A percentile compares a stretch with the other conserved stretches of the same genome.
Conservation (phyloP, 768 basidiomycete species). For the Rhizopogon roseolus region DNA sequence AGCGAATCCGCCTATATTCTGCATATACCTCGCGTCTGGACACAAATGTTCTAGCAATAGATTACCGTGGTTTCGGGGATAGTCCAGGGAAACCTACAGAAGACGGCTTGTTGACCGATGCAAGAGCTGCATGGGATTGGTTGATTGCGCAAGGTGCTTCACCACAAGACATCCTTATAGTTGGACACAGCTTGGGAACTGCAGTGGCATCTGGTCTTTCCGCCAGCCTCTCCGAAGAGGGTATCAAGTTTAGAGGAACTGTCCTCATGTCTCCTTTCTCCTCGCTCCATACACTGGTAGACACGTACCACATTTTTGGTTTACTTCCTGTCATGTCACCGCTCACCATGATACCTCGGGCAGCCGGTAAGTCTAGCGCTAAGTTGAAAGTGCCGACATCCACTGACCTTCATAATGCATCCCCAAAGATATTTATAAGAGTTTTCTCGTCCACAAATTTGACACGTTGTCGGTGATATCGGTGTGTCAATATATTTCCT, state of each 20-base stretch:
- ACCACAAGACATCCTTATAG: constrained; percentile 58
- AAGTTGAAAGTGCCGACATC: neutral
- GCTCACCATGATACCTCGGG: constrained; percentile 55
- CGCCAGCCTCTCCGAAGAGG: constrained; percentile 42
- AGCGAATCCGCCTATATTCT: constrained; percentile 66
- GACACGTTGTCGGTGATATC: constrained; percentile 59
- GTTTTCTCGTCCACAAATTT: constrained; percentile 52
- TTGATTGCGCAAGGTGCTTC: constrained; percentile 53
- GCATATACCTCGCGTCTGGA: constrained; percentile 60
- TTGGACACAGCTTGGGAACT: constrained; percentile 89
- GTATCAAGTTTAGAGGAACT: constrained; percentile 37
- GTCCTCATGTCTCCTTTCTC: constrained; percentile 57
- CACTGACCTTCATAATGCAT: neutral
- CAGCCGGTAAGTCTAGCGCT: constrained; percentile 46
- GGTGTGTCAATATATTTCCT: constrained; percentile 33
- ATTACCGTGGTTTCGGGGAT: constrained; percentile 92
- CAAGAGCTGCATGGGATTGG: constrained; percentile 79
- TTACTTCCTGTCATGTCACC: constrained; percentile 70
- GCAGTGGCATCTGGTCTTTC: constrained; percentile 58
- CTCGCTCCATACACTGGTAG: constrained; percentile 52
- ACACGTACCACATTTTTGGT: constrained; percentile 64
- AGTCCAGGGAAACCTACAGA: constrained; percentile 78
- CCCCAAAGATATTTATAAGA: constrained; percentile 45
- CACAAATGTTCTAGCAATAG: constrained; percentile 78
- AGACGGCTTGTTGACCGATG: constrained; percentile 66